These are phyloP conservation scores for Ampelomyces quisqualis DNA, from an alignment of 2,329 filamentous ascomycete species.

Conservation along the genomic window DNA sequence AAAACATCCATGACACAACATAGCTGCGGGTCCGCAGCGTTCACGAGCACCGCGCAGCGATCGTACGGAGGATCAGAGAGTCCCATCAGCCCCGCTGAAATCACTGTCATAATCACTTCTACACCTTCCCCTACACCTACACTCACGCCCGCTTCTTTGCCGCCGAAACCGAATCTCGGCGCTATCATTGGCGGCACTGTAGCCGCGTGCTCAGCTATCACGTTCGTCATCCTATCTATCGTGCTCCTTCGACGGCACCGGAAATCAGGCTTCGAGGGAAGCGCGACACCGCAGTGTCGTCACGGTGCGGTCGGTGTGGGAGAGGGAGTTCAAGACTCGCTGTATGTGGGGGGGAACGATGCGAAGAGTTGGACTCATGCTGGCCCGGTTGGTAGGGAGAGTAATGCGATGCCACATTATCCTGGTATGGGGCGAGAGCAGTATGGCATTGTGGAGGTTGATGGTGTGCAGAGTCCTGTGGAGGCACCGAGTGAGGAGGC, in stretches of 20 bases:
- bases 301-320: constrained; percentile 1
- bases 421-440: constrained; percentile 5
- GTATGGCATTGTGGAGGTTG: constrained; percentile 13
- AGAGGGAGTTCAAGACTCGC: too few species aligned
- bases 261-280: constrained; percentile 1
- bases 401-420: constrained; percentile 6
- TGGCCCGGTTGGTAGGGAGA: constrained; percentile 2
- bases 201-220: constrained; percentile 30
- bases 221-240: constrained; percentile 22
- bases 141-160: neutral
- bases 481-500: too few species aligned
- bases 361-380: constrained; percentile 6
- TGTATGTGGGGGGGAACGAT: too few species aligned
- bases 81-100: constrained; percentile 4
- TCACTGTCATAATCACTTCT: constrained; percentile 7
- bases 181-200: constrained; percentile 39
- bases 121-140: constrained; percentile 2
- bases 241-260: constrained; percentile 25
- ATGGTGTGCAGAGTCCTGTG: constrained; percentile 10
- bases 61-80: constrained; percentile 3
- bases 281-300: neutral
- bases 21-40: constrained; percentile 27
- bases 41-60: constrained; percentile 22
- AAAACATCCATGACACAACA: constrained; percentile 33
- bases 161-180: constrained; percentile 21